Conservation (phyloP, 1,139 yeast species). For the Kodamaea sp. region DNA sequence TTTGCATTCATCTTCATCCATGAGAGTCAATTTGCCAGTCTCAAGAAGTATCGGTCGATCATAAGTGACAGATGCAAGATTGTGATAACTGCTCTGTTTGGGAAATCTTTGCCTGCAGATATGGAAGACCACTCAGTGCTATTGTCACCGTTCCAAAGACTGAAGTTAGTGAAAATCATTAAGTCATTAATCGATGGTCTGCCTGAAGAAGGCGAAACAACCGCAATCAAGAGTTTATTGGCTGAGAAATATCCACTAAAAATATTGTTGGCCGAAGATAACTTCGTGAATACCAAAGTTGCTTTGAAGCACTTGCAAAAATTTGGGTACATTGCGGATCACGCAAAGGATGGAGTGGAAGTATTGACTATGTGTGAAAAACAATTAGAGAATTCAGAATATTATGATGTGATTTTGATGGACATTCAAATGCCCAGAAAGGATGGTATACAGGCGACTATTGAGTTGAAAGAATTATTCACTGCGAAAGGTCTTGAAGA, state of each 20-base stretch:
- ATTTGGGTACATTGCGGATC: conserved; percentile 55
- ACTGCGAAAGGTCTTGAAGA: conserved; percentile 21
- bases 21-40: conserved; percentile 17
- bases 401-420: conserved; percentile 53
- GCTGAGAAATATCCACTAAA: conserved; percentile 40
- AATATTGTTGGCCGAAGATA: conserved; percentile 56
- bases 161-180: conserved; percentile 26
- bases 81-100: conserved; percentile 31
- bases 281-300: conserved; percentile 50
- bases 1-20: conserved; percentile 22
- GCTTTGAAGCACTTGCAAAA: conserved; percentile 53
- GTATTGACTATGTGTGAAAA: conserved; percentile 42
- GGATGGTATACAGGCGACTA: conserved; percentile 52
- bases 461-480: conserved; percentile 30
- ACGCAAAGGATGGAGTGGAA: conserved; percentile 57
- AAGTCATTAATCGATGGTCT: conserved; percentile 1
- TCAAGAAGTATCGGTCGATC: conserved; percentile 13
- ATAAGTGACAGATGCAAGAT: conserved; percentile 14
- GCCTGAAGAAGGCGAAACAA: conserved; percentile 4
- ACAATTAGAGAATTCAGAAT: conserved; percentile 28
- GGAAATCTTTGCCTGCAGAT: conserved; percentile 28
- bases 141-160: conserved; percentile 37
- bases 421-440: conserved; percentile 59
- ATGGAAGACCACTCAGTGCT: conserved; percentile 28
- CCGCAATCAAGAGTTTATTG: neutral